Evolutionary conservation across 352 stramenopile genomes (phyloP).

Genomic region (Phytophthora aleatoria): DNA sequence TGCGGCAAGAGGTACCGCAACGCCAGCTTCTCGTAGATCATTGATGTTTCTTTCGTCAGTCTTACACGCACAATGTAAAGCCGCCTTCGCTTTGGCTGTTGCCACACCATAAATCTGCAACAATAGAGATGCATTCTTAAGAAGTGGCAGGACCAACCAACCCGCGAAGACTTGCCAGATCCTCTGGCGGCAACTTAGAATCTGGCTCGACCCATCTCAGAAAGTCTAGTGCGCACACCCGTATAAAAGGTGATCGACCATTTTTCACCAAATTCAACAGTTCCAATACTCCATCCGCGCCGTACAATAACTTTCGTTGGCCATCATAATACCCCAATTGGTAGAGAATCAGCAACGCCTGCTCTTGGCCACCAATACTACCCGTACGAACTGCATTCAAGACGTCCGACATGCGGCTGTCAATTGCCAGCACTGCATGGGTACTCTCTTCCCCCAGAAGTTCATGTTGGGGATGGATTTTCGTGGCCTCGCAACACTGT

Average conservation of each 20-base stretch:
- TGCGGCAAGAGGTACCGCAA: neutral
- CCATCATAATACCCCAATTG: neutral
- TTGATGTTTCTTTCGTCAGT: neutral
- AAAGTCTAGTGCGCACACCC: neutral
- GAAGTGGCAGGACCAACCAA: neutral
- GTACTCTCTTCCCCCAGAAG: neutral
- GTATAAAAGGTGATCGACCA: slow-evolving; percentile 1
- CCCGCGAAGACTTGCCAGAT: neutral
- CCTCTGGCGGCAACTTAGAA: neutral
- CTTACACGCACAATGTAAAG: neutral
- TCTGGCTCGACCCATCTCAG: neutral
- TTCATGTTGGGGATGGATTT: neutral
- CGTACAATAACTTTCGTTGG: neutral
- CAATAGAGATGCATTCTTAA: neutral
- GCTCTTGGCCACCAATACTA: neutral
- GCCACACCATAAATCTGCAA: neutral
- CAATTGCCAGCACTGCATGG: neutral
- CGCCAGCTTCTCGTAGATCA: neutral
- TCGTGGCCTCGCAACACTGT: neutral
- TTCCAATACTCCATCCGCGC: neutral
- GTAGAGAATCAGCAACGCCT: neutral
- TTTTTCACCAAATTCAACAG: neutral
- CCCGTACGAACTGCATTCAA: neutral
- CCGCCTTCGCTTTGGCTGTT: neutral
- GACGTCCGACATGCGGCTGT: neutral